Evolutionary conservation across 2,329 filamentous ascomycete genomes (phyloP), one percentile per base, ranked within the genome.

Genomic region (Sclerotinia sclerotiorum): DNA sequence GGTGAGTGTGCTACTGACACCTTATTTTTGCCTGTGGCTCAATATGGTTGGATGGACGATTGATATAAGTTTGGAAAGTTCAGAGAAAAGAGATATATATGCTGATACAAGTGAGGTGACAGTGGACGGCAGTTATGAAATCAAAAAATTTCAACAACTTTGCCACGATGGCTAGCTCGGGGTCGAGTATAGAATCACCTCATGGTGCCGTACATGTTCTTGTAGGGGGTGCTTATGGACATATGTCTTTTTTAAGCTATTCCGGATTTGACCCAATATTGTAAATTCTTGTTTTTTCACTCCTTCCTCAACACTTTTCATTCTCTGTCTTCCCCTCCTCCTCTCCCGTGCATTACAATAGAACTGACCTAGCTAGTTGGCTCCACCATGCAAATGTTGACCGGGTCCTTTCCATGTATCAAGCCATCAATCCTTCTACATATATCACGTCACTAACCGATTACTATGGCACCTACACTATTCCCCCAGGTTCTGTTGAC

Each of bases 381-480:
- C 79, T 85, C 11, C 83, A 84, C 70, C 82, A 84, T 78, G 78
- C 82, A 72, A 88, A 89, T 74, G 80, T 90, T 67, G 87, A 90
- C 74, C 83, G 87, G 21, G 80, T 89, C 21, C 84, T 86, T 69
- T 82, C 85, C 4, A 76, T 84, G 68, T 84, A 81, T 81, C 79
- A 84, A 73, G 79, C 79, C 48, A 80, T 85, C 48, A 74, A 82
- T 68, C 74, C 75, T 0, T 55, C 67, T 27, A 35, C 42, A 3
- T 73, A 74, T 66, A 75, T 79, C 44, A 76, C 79, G 0, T 69
- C 78, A 6, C 71, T 77, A 24, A 70, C 66, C 2, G 72, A 77
- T 19, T 65, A 74, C 1, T 77, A 76, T 60, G 75, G 77, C 48
- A 78, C 79, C 21, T 81, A 78, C 68, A 74, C 72, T 1, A 72